A percentile compares a stretch with the other conserved stretches of the same genome.
Conservation (phyloP, 176 grass and related monocot genomes). For the Oryza brachyantha region DNA sequence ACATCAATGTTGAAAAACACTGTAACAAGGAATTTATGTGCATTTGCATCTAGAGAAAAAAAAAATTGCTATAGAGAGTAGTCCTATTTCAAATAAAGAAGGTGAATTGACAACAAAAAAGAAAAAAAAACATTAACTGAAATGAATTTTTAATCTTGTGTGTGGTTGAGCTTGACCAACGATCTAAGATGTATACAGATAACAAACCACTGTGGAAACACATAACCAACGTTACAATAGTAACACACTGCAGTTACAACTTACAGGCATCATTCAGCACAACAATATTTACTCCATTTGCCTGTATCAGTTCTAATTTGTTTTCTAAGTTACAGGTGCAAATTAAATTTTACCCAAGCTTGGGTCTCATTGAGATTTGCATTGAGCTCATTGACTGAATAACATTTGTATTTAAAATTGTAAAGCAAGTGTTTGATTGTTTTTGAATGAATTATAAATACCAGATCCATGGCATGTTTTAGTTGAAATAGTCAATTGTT, state of each 20-base stretch:
- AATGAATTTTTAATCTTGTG: neutral
- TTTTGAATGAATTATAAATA: neutral
- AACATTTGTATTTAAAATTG: neutral
- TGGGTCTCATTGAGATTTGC: neutral
- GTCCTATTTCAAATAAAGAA: neutral
- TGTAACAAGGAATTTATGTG: neutral
- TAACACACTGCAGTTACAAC: neutral
- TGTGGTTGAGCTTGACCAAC: neutral
- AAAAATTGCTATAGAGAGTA: slow-evolving; percentile 9
- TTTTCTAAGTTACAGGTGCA: neutral
- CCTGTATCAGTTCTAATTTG: neutral
- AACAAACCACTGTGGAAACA: neutral
- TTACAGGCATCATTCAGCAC: neutral
- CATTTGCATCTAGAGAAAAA: slow-evolving; percentile 12
- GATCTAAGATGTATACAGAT: neutral
- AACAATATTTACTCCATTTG: neutral
- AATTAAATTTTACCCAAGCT: neutral
- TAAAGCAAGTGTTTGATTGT: neutral
- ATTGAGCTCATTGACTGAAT: neutral
- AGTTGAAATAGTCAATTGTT: neutral
- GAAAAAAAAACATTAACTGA: neutral
- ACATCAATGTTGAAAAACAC: neutral
- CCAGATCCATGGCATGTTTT: neutral
- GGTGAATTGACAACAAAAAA: neutral
- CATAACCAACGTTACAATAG: neutral